Evolutionary conservation across 2,329 filamentous ascomycete genomes (phyloP).

Genomic region (Orbilia ellipsospora): DNA sequence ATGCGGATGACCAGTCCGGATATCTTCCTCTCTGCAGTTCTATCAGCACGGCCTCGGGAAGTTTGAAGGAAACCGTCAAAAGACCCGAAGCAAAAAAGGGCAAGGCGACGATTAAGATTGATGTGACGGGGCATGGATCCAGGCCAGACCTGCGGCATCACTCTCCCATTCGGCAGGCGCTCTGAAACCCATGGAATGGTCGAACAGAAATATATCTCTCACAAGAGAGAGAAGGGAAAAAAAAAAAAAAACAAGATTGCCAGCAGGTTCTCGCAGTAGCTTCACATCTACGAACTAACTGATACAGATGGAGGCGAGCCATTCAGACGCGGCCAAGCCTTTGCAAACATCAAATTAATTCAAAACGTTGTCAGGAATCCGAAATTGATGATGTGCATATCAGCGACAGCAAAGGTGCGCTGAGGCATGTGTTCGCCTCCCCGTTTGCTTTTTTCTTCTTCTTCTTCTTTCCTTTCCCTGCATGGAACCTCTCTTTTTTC

Average conservation of each 20-base stretch:
- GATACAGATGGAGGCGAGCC: no score
- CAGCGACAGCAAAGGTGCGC: slow-evolving; percentile 2
- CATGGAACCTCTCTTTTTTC: background rate
- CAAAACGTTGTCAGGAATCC: slow-evolving; percentile 21
- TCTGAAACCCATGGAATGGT: slow-evolving; percentile 13
- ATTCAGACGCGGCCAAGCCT: no score
- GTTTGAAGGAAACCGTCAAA: background rate
- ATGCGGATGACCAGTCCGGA: background rate
- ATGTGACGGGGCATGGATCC: background rate
- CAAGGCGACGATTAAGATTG: slow-evolving; percentile 27
- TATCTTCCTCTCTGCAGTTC: background rate
- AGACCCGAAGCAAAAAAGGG: background rate
- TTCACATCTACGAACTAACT: no score
- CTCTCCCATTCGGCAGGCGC: slow-evolving; percentile 35
- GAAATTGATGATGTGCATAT: slow-evolving; percentile 22
- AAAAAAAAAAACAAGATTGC: no score
- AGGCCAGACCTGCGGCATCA: slow-evolving; percentile 24
- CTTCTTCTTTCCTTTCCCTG: slow-evolving; percentile 22
- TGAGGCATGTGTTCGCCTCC: slow-evolving; percentile 17
- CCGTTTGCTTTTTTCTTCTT: slow-evolving; percentile 39
- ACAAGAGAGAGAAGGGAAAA: no score
- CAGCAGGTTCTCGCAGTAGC: no score
- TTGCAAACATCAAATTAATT: background rate
- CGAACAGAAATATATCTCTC: background rate
- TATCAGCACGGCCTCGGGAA: slow-evolving; percentile 22